phyloP scores from a whole-genome alignment of 2,329 filamentous ascomycete genomes.

The Penicillium sp. region DNA sequence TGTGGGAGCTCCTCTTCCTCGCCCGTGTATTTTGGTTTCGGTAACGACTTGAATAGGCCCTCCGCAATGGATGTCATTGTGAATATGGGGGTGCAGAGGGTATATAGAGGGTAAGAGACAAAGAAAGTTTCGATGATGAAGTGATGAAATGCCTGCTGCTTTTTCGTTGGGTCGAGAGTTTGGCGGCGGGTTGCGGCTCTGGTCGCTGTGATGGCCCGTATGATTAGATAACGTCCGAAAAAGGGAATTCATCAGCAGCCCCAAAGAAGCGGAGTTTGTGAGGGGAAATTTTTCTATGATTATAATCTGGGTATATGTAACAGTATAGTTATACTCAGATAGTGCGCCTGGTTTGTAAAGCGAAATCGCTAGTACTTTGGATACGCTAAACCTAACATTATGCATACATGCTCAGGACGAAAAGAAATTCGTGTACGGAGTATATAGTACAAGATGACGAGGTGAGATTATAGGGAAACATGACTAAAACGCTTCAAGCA shows the following conservation, averaged over 20 bases:
- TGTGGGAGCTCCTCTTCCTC: constrained; percentile 81
- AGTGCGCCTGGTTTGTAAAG: neutral
- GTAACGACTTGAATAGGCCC: constrained; percentile 78
- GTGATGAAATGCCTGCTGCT: constrained; percentile 17
- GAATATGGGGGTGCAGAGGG: constrained; percentile 23
- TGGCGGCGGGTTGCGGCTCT: constrained; percentile 21
- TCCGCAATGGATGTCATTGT: constrained; percentile 70
- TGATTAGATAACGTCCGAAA: constrained; percentile 9
- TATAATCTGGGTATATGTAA: neutral
- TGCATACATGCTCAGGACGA: neutral
- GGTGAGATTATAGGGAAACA: neutral
- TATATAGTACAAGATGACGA: neutral
- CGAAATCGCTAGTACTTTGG: neutral
- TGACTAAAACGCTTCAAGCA: constrained; percentile 9
- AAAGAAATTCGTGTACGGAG: neutral
- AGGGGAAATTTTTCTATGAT: neutral
- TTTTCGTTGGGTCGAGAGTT: constrained; percentile 22
- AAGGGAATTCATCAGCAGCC: neutral
- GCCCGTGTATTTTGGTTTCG: constrained; percentile 88
- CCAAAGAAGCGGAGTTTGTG: too few relatives aligned
- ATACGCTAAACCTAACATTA: neutral
- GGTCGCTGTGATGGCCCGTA: constrained; percentile 7
- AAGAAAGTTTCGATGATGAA: constrained; percentile 13
- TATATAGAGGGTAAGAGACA: constrained; percentile 24
- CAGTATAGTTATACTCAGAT: neutral